These are phyloP conservation scores for Trypanosoma lewisi DNA, from an alignment of 208 protist genomes.

Conservation along the genomic window DNA sequence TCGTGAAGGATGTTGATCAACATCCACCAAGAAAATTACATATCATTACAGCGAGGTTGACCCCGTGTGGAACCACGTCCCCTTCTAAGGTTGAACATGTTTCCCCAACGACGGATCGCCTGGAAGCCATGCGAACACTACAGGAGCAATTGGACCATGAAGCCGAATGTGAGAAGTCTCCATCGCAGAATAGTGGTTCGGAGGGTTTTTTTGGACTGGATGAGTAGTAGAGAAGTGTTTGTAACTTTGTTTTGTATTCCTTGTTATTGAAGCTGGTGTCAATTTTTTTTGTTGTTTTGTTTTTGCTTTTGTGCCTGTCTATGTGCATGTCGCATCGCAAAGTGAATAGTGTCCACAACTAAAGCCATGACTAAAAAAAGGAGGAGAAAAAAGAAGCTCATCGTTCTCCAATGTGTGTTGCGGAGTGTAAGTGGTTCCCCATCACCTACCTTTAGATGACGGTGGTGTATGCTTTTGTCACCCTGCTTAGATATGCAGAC, in stretches of 20 bases:
- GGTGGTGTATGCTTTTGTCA: background rate
- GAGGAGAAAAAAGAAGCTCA: no score
- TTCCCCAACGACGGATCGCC: conserved; percentile 32
- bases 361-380: no score
- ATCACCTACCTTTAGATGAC: no score
- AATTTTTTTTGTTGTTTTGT: conserved; percentile 11
- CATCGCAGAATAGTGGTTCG: conserved; percentile 31
- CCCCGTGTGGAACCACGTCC: background rate
- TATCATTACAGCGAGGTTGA: background rate
- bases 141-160: conserved; percentile 48
- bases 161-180: conserved; percentile 25
- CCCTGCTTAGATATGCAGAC: no score
- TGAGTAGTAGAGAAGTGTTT: conserved; percentile 13
- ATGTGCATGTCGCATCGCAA: background rate
- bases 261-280: background rate
- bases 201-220: conserved; percentile 25
- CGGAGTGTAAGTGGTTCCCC: no score
- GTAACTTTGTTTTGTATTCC: background rate
- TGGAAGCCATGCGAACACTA: conserved; percentile 52
- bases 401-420: no score
- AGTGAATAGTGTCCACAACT: no score
- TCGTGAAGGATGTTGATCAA: background rate
- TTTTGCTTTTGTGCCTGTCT: background rate
- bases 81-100: background rate
- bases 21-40: background rate